Evolutionary conservation across 1,284 basidiomycete species (phyloP).

Genomic region (Tylopilus sp.): DNA sequence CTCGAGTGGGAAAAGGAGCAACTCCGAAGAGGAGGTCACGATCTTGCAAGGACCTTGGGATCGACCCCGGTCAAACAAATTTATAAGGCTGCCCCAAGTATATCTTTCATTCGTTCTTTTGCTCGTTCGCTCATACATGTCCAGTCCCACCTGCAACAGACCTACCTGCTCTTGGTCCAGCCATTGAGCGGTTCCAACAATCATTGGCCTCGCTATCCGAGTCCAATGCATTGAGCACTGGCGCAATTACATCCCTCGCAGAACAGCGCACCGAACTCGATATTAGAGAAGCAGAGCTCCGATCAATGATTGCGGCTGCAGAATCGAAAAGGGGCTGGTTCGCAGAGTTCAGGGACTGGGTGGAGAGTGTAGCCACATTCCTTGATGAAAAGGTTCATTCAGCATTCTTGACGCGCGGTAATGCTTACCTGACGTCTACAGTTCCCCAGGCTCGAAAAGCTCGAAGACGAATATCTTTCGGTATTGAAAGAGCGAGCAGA

Average conservation of each 20-base stretch:
- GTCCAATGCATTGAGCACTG: slow-evolving; percentile 65
- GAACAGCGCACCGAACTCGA: slow-evolving; percentile 71
- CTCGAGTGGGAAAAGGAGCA: slow-evolving; percentile 89
- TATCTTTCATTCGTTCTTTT: slow-evolving; percentile 22
- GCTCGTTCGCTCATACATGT: slow-evolving; percentile 15
- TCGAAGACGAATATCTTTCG: slow-evolving; percentile 78
- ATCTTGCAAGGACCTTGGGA: slow-evolving; percentile 30
- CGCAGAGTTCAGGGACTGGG: slow-evolving; percentile 75
- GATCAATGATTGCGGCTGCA: slow-evolving; percentile 71
- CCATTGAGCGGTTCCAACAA: slow-evolving; percentile 54
- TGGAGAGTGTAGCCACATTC: slow-evolving; percentile 84
- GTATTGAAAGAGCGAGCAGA: slow-evolving; percentile 71
- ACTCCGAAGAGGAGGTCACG: slow-evolving; percentile 66
- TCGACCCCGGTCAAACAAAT: slow-evolving; percentile 42
- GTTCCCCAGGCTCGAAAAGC: slow-evolving; percentile 78
- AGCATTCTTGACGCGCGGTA: background rate
- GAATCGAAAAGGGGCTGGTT: slow-evolving; percentile 89
- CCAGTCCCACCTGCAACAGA: slow-evolving; percentile 58
- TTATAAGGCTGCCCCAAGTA: slow-evolving; percentile 77
- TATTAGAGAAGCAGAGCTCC: slow-evolving; percentile 71
- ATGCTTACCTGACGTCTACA: slow-evolving; percentile 32
- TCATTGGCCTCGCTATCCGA: slow-evolving; percentile 64
- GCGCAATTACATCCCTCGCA: slow-evolving; percentile 56
- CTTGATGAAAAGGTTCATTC: slow-evolving; percentile 81
- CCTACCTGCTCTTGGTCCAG: slow-evolving; percentile 54